Conservation (phyloP, 1,284 basidiomycete genomes). For the Pholiota adiposa region DNA sequence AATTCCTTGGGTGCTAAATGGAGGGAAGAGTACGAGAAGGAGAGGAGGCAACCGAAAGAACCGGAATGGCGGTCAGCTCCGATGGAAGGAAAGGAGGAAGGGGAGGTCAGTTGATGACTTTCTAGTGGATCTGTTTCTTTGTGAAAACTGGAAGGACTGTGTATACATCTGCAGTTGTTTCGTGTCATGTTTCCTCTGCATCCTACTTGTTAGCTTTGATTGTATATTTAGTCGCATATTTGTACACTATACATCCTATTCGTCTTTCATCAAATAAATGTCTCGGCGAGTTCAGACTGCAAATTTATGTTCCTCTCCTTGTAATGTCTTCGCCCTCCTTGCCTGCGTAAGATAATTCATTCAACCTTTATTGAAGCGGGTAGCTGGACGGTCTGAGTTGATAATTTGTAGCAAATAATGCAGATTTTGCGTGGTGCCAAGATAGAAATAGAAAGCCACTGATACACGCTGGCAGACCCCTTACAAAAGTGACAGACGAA, state of each 20-base stretch:
- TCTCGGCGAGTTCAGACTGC: too few species aligned
- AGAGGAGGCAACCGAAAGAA: constrained; percentile 25
- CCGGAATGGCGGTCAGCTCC: background rate
- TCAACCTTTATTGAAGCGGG: background rate
- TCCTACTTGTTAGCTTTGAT: background rate
- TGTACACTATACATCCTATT: background rate
- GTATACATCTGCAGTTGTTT: background rate
- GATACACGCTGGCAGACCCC: too few species aligned
- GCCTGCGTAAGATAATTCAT: background rate
- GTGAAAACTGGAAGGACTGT: background rate
- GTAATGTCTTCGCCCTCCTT: background rate
- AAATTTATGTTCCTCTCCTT: background rate
- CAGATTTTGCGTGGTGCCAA: too few species aligned
- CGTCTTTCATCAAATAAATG: background rate
- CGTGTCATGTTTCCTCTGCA: background rate
- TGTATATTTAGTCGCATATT: background rate
- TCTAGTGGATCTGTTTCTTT: background rate
- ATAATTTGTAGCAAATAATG: too few species aligned
- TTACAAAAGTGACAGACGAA: too few species aligned
- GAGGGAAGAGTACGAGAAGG: constrained; percentile 44
- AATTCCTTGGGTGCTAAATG: constrained; percentile 70
- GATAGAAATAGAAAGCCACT: too few species aligned
- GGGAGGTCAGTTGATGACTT: constrained; percentile 33
- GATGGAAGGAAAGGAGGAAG: constrained; percentile 34
- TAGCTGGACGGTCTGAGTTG: too few species aligned